phyloP scores from a whole-genome alignment of 2,329 filamentous ascomycete genomes.

The Diaporthe vexans region DNA sequence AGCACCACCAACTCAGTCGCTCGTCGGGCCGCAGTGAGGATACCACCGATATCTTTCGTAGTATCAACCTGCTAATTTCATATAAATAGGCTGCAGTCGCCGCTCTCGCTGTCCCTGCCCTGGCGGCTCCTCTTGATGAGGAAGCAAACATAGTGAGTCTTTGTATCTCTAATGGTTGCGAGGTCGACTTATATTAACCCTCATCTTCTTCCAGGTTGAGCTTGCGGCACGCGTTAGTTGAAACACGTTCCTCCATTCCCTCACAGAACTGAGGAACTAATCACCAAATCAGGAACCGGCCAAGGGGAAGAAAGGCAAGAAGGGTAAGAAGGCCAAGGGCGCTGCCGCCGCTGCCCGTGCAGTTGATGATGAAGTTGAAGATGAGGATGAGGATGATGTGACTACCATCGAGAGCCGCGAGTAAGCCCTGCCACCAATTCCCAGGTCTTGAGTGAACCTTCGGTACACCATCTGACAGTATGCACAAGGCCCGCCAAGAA shows the following conservation, averaged over 20 bases:
- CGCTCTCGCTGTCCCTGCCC: conserved; percentile 20
- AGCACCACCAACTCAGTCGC: background rate
- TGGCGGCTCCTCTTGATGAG: conserved; percentile 26
- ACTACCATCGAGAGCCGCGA: background rate
- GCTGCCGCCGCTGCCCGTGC: background rate
- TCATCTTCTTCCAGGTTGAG: background rate
- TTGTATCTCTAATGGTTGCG: background rate
- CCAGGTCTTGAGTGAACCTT: background rate
- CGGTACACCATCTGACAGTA: background rate
- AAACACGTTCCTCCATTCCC: fast-evolving
- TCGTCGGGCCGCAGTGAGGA: background rate
- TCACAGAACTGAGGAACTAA: background rate
- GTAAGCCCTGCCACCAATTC: background rate
- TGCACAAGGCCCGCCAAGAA: background rate
- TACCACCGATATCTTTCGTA: background rate
- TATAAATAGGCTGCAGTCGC: background rate
- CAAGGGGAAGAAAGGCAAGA: conserved; percentile 14
- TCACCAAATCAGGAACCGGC: background rate
- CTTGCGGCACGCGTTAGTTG: background rate
- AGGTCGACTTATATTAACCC: background rate
- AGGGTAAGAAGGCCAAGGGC: background rate
- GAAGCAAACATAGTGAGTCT: background rate
- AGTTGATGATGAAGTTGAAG: background rate
- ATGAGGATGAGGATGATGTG: background rate
- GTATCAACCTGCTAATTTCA: background rate